Evolutionary conservation across 2,329 filamentous ascomycete genomes (phyloP).

Genomic region (Aspergillus ibericus): DNA sequence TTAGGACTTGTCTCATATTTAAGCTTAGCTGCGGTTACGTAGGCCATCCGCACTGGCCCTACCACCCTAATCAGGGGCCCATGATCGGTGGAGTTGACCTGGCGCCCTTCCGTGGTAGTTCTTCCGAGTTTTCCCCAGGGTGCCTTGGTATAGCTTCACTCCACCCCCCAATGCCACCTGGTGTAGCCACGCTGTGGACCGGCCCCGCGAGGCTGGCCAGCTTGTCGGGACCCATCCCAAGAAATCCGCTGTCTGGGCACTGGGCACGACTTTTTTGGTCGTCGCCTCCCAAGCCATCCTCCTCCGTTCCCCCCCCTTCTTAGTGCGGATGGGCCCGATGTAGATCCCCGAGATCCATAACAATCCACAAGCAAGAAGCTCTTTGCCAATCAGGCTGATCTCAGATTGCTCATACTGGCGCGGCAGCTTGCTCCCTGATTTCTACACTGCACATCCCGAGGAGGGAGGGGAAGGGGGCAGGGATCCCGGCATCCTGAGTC

Average conservation of each 20-base stretch:
- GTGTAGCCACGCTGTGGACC: background rate
- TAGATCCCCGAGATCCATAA: constrained; percentile 7
- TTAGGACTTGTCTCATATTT: constrained; percentile 1
- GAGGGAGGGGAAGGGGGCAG: background rate
- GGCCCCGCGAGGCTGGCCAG: constrained; percentile 1
- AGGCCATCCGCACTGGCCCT: background rate
- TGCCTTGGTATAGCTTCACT: background rate
- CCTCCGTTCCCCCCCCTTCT: background rate
- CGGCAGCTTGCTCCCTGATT: background rate
- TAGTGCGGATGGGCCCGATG: constrained; percentile 4
- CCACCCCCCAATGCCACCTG: background rate
- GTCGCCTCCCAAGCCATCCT: background rate
- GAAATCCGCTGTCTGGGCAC: background rate
- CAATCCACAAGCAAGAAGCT: background rate
- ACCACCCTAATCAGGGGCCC: background rate
- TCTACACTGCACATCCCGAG: background rate
- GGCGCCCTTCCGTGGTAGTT: background rate
- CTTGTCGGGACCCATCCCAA: background rate
- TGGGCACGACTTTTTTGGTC: constrained; percentile 1
- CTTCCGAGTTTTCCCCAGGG: background rate
- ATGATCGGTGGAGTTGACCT: background rate
- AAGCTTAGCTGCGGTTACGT: background rate
- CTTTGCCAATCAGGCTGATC: constrained; percentile 1
- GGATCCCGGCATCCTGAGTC: background rate
- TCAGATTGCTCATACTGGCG: background rate